These are phyloP conservation scores for Potentilla sterilis DNA, from an alignment of 306 rosid species.

Conservation along the genomic window DNA sequence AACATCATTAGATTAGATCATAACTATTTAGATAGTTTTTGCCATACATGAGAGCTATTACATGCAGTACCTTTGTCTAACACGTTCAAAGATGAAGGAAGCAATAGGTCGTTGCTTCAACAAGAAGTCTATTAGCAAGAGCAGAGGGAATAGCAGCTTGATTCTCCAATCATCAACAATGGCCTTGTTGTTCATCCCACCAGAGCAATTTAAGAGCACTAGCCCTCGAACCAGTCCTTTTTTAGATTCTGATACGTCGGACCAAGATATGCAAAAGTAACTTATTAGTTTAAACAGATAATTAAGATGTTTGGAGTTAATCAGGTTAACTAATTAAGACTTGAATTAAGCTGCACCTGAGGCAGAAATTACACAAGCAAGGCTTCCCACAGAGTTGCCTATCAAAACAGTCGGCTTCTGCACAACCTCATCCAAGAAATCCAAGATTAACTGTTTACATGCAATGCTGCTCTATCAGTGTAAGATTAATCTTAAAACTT, in stretches of 20 bases:
- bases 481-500: neutral
- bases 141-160: conserved; percentile 71
- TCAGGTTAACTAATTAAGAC: neutral
- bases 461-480: neutral
- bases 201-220: conserved; percentile 80
- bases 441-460: conserved; percentile 68
- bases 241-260: conserved; percentile 50
- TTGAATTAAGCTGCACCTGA: conserved; percentile 45
- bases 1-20: conserved; percentile 7
- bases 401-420: conserved; percentile 76
- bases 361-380: conserved; percentile 89
- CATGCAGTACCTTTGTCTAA: conserved; percentile 58
- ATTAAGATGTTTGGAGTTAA: neutral
- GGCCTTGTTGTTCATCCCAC: conserved; percentile 98
- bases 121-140: conserved; percentile 75
- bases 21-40: neutral
- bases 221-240: conserved; percentile 61
- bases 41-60: neutral
- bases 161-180: conserved; percentile 94
- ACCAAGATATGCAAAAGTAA: conserved; percentile 21
- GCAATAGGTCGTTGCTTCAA: conserved; percentile 67
- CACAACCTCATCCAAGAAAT: conserved; percentile 73
- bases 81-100: conserved; percentile 73
- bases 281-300: neutral
- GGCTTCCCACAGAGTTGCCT: conserved; percentile 96